Evolutionary conservation across 78 protist genomes (phyloP).

Genomic region (Cavenderia fasciculata): DNA sequence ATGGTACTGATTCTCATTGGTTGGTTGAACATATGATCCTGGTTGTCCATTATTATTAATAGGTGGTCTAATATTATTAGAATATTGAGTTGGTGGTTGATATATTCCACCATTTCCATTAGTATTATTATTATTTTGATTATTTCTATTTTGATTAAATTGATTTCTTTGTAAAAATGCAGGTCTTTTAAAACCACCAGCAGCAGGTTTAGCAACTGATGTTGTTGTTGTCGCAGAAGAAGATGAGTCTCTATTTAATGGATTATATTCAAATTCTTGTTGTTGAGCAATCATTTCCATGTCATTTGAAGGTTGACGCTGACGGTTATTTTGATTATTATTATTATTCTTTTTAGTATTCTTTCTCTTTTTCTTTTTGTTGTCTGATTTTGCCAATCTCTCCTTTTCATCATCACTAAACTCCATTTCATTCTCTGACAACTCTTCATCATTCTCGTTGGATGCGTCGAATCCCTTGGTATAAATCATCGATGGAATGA

Average conservation of each 20-base stretch:
- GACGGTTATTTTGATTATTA: no score
- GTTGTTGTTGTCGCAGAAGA: not conserved
- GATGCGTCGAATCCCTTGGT: slow-evolving; percentile 67
- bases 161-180: no score
- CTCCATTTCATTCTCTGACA: slow-evolving; percentile 48
- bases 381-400: slow-evolving; percentile 12
- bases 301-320: not conserved
- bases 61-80: no score
- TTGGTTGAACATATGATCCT: not conserved
- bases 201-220: no score
- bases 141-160: not conserved
- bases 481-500: slow-evolving; percentile 37
- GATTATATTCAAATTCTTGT: slow-evolving; percentile 7
- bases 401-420: slow-evolving; percentile 75
- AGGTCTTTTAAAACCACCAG: no score
- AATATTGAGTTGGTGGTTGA: no score
- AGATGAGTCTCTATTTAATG: not conserved
- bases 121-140: not conserved
- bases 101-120: no score
- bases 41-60: no score
- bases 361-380: not conserved
- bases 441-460: slow-evolving; percentile 59
- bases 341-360: not conserved
- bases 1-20: no score
- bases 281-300: slow-evolving; percentile 3